Conservation (phyloP, 163 green algal genomes). For the Picocystis sp. region DNA sequence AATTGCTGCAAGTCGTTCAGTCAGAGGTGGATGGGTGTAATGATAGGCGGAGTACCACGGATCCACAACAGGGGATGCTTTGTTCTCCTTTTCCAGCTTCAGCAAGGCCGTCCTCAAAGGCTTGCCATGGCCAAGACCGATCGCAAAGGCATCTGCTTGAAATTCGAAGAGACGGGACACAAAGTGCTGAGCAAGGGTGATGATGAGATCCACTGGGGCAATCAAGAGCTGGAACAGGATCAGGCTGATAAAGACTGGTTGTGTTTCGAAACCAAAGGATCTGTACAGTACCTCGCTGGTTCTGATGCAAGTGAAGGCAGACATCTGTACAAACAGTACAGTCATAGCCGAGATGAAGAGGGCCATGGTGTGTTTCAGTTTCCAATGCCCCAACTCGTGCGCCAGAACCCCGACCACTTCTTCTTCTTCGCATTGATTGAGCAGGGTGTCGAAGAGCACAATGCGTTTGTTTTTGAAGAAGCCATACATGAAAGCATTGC, state of each 20-base stretch:
- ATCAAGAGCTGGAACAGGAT: conserved; percentile 27
- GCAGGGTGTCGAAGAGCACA: conserved; percentile 79
- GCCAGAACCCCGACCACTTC: conserved; percentile 67
- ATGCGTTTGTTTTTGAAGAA: conserved; percentile 88
- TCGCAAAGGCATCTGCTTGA: conserved; percentile 65
- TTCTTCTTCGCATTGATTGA: conserved; percentile 32
- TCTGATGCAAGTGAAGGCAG: conserved; percentile 28
- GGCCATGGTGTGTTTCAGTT: conserved; percentile 35
- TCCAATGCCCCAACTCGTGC: conserved; percentile 68
- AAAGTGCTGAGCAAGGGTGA: conserved; percentile 41
- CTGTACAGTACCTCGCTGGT: conserved; percentile 20
- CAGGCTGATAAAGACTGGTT: conserved; percentile 24
- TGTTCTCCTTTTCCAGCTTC: conserved; percentile 68
- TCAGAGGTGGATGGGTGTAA: conserved; percentile 62
- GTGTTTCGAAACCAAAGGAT: conserved; percentile 33
- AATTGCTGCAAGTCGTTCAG: conserved; percentile 55
- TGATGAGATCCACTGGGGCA: conserved; percentile 16
- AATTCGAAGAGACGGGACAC: conserved; percentile 44
- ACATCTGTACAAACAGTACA: conserved; percentile 29
- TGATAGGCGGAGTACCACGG: conserved; percentile 58
- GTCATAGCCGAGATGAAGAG: conserved; percentile 27
- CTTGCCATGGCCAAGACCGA: conserved; percentile 25
- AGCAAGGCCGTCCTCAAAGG: conserved; percentile 42
- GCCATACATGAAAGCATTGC: conserved; percentile 77
- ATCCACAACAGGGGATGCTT: conserved; percentile 41